Base-by-base conservation (phyloP, 2,329 filamentous ascomycete species). In the Diaporthe batatas region DNA sequence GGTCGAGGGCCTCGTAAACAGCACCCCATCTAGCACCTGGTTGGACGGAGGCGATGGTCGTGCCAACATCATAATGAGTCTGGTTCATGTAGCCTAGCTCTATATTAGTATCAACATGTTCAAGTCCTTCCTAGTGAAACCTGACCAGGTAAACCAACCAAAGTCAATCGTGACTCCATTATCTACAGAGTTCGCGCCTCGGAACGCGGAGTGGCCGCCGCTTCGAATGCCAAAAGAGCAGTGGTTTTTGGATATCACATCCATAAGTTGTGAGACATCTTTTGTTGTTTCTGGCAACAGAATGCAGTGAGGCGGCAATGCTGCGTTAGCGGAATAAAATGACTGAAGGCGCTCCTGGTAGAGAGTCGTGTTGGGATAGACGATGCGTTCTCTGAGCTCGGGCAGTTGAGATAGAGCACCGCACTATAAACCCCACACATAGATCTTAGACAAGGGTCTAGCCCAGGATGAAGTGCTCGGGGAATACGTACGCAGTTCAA, bases 31-130 rank as follows among this genome's bases (percentile, higher is more conserved):
- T 73, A n/a, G 76, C 74, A 11, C 79, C 79, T 10, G 78, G 78
- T 12, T 78, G 76, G 7, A 83, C 78, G 4, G 75, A 78, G 3
- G 79, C 82, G 25, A 81, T 76, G 16, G 78, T 78, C 0, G 67
- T 78, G 2, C 75, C 69, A 0, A 67, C n/a, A 34, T 82, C 70
- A 54, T 81, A 82, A 0, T 78, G 79, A 0, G 79, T 82, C 16
- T 74, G 18, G 51, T 81, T 81, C 78, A 82, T 78, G 47, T 76
- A 69, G 14, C 78, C 77, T 77, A 51, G 42, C n/a, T 44, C 57
- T 1, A 18, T 29, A 36, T 59, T 36, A 59, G 36, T 6, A 12
- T 59, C 14, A 42, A 21, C 3, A 42, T 44, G 36, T 6, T 6
- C 14, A n/a, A 12, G 1, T n/a, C n/a, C n/a, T n/a, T n/a, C n/a